Conservation (phyloP, 2,329 filamentous ascomycete genomes). For the Diaporthe capsici region DNA sequence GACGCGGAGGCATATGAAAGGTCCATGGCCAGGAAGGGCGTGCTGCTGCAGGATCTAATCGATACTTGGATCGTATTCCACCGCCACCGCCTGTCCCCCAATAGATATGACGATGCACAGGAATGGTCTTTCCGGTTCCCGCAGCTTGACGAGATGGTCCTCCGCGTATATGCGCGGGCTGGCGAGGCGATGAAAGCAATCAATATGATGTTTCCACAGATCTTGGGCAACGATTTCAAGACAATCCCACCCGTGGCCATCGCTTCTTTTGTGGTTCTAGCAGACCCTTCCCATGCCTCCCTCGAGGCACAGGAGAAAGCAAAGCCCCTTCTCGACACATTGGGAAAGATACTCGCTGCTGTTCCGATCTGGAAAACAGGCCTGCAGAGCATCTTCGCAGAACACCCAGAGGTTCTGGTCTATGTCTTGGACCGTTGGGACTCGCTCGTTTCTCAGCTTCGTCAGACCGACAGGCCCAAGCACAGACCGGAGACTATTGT, state of each 20-base stretch:
- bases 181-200: conserved; percentile 50
- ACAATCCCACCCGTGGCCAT: conserved; percentile 53
- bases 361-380: conserved; percentile 35
- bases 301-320: conserved; percentile 43
- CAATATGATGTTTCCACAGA: conserved; percentile 53
- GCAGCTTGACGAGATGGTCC: conserved; percentile 7
- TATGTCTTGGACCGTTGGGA: conserved; percentile 44
- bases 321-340: conserved; percentile 46
- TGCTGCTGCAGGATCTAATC: conserved; percentile 56
- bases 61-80: conserved; percentile 58
- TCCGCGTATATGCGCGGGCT: conserved; percentile 42
- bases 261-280: conserved; percentile 55
- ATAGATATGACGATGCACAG: conserved; percentile 32
- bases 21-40: conserved; percentile 49
- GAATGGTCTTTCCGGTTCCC: conserved; percentile 47
- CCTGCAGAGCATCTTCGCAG: conserved; percentile 44
- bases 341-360: conserved; percentile 43
- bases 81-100: conserved; percentile 42
- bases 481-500: background rate
- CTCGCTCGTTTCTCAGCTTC: conserved; percentile 36
- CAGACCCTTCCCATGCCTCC: conserved; percentile 49
- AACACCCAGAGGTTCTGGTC: conserved; percentile 42
- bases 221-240: conserved; percentile 46
- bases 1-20: conserved; percentile 48
- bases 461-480: background rate